These are phyloP conservation scores for Boletus vermiculosoides DNA, from an alignment of 768 basidiomycete species.

Conservation along the genomic window DNA sequence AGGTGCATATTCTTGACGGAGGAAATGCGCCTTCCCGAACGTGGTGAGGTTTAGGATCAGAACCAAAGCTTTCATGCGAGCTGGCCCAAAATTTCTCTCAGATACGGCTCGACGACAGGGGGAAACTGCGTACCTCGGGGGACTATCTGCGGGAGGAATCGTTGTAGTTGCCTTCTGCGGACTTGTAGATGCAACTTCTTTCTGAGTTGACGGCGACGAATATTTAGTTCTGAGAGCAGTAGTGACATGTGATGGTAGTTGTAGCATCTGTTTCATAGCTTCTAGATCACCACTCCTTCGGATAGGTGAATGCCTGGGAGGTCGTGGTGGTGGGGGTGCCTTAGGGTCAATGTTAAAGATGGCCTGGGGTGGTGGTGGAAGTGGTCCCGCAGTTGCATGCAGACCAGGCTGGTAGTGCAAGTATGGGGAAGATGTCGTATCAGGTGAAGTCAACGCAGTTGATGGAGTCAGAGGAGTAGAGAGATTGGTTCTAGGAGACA, in stretches of 20 bases:
- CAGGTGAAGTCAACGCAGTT: slow-evolving; percentile 29
- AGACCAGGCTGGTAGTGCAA: slow-evolving; percentile 64
- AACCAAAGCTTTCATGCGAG: slow-evolving; percentile 25
- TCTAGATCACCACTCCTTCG: slow-evolving; percentile 51
- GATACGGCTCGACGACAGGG: not conserved
- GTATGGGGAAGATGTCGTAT: slow-evolving; percentile 40
- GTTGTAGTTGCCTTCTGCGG: slow-evolving; percentile 21
- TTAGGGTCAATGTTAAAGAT: slow-evolving; percentile 47
- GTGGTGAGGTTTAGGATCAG: slow-evolving; percentile 29
- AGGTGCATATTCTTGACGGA: slow-evolving; percentile 39
- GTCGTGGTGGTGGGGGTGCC: slow-evolving; percentile 56
- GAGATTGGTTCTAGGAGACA: slow-evolving; percentile 26
- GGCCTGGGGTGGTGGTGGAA: slow-evolving; percentile 67
- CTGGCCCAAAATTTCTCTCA: slow-evolving; percentile 7
- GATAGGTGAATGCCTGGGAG: slow-evolving; percentile 59
- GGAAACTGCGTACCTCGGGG: slow-evolving; percentile 18
- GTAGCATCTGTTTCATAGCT: slow-evolving; percentile 56
- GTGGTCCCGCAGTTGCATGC: slow-evolving; percentile 70
- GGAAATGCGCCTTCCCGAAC: slow-evolving; percentile 67
- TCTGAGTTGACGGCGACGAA: slow-evolving; percentile 18
- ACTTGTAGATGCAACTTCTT: slow-evolving; percentile 27
- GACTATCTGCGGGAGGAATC: slow-evolving; percentile 8
- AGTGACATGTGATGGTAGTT: slow-evolving; percentile 55
- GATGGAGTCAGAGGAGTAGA: slow-evolving; percentile 28
- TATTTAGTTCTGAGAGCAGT: slow-evolving; percentile 37